Evolutionary conservation across 108 stramenopile species (phyloP), one percentile per base, ranked within the genome.

Genomic region (Ochromonas danica): DNA sequence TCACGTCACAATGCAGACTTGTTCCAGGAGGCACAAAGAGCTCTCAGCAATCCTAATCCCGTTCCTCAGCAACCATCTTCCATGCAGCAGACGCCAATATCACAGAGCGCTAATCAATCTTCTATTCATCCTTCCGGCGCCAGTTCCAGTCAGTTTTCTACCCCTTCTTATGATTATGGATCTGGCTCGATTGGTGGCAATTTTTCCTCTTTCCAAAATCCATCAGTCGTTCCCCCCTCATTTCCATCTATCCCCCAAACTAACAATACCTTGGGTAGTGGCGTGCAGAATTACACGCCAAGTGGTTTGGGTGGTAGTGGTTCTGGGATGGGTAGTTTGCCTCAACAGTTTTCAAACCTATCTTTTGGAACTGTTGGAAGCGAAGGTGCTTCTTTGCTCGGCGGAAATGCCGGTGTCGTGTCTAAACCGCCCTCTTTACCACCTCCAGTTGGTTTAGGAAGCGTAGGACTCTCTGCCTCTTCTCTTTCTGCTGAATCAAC

Each of bases 11-110:
- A 96, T 81, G 88, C 90, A 38, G 83, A 86, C 25, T 84, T 99
- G 30, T 96, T 97, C 22, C 72, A 81, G n/a, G 94, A 97, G 60
- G 94, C 94, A 45, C 93, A 97, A 65, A 71, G 38, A 39, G 91
- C 91, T 30, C 90, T 94, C 89, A 84, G 81, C 2, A 87, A 90
- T 61, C 63, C 63, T 31, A 3, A 67, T 3, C 63, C 63, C 25
- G 63, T 36, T 10, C 33, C 17, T 3, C 63, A 67, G 63, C 27
- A 67, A 35, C 17, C 51, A 22, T 57, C 51, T 22, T 17, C 51
- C 51, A 10, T n/a, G n/a, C 45, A 51, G 45, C 45, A 51, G 45
- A n/a, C n/a, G n/a, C n/a, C n/a, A n/a, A n/a, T n/a, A n/a, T n/a
- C n/a, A n/a, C n/a, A n/a, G n/a, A n/a, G n/a, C n/a, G n/a, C n/a